Evolutionary conservation across 2,329 filamentous ascomycete species (phyloP).

Genomic region (Onygena corvina): DNA sequence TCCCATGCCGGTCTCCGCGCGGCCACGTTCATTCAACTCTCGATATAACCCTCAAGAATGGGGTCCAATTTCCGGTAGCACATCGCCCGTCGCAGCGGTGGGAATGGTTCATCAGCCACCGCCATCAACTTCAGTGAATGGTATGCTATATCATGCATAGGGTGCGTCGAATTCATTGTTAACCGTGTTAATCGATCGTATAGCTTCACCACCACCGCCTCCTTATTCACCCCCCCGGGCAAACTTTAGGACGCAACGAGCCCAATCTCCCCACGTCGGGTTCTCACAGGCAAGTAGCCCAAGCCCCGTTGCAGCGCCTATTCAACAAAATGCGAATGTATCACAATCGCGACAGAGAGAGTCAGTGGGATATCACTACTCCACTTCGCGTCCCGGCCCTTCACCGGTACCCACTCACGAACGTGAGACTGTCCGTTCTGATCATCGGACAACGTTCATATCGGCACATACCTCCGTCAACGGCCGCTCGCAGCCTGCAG

Average conservation of each 20-base stretch:
- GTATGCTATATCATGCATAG: not conserved
- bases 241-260: slow-evolving; percentile 3
- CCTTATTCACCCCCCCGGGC: slow-evolving; percentile 16
- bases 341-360: not conserved
- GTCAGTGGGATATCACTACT: not conserved
- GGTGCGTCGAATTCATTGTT: not conserved
- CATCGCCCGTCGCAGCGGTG: slow-evolving; percentile 12
- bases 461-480: not conserved
- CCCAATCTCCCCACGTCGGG: slow-evolving; percentile 9
- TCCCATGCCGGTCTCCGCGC: slow-evolving; percentile 34
- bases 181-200: slow-evolving; percentile 1
- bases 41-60: slow-evolving; percentile 41
- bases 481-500: not conserved
- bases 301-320: slow-evolving; percentile 7
- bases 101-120: slow-evolving; percentile 7
- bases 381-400: not conserved
- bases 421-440: not conserved
- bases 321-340: not conserved
- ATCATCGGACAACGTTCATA: not conserved
- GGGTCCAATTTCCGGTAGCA: slow-evolving; percentile 27
- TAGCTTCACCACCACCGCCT: slow-evolving; percentile 18
- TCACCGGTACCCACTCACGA: not conserved
- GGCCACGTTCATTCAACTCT: slow-evolving; percentile 31
- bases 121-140: slow-evolving; percentile 12
- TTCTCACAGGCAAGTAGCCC: slow-evolving; percentile 6